Conservation (phyloP, 257 asterid species). For the Solanum clarkiae region DNA sequence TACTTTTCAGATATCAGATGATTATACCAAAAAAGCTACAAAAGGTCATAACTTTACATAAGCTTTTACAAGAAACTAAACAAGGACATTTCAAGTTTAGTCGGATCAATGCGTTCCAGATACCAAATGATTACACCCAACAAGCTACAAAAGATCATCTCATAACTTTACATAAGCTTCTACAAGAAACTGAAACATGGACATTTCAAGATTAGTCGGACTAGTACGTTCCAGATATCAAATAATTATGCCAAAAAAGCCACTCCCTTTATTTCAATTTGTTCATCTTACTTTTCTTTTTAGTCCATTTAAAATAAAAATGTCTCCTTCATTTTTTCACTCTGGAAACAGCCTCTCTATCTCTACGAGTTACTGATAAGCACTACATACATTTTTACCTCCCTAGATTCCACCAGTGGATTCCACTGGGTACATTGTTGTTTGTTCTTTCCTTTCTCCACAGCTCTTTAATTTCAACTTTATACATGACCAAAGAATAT, state of each 20-base stretch:
- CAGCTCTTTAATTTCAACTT: no score
- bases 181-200: conserved; percentile 19
- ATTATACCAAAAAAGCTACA: neutral
- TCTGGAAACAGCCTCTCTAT: no score
- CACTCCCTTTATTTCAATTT: neutral
- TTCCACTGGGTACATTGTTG: no score
- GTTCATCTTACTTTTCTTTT: no score
- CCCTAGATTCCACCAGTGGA: no score
- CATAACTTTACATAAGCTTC: conserved; percentile 17
- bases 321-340: no score
- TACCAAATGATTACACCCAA: neutral
- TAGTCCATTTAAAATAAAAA: no score
- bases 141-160: conserved; percentile 13
- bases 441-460: no score
- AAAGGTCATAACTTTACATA: neutral
- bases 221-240: neutral
- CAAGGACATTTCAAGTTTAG: neutral
- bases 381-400: no score
- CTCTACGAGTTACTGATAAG: no score
- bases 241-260: neutral
- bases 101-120: neutral
- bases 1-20: neutral
- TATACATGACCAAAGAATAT: no score
- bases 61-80: conserved; percentile 9
- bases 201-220: neutral